phyloP scores from a whole-genome alignment of 345 rosid species.

The Abelmoschus esculentus region DNA sequence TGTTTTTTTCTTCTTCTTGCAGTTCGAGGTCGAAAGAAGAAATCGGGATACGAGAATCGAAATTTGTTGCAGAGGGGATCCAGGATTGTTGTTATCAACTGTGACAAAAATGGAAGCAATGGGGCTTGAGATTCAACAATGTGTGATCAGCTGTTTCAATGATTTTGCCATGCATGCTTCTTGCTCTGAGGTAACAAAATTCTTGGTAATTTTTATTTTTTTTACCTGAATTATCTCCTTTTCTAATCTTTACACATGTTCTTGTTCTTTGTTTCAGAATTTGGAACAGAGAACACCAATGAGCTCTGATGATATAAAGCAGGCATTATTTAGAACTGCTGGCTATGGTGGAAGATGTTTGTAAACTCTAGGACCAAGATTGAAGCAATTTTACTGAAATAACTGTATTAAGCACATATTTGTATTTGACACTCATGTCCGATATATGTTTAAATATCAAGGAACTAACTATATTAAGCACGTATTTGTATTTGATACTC shows the following conservation, averaged over 20 bases:
- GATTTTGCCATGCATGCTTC: constrained; percentile 91
- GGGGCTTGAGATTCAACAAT: constrained; percentile 85
- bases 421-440: too few relatives aligned
- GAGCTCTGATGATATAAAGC: constrained; percentile 73
- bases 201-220: neutral
- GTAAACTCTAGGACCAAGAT: too few relatives aligned
- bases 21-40: constrained; percentile 73
- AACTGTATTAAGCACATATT: too few relatives aligned
- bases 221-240: neutral
- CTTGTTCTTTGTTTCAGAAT: constrained; percentile 23
- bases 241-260: too few relatives aligned
- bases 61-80: constrained; percentile 72
- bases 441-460: too few relatives aligned
- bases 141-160: constrained; percentile 82
- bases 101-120: constrained; percentile 68
- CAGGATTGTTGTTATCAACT: constrained; percentile 74
- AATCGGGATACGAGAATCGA: constrained; percentile 55
- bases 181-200: constrained; percentile 59
- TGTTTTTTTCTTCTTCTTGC: constrained; percentile 7
- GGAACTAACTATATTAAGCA: too few relatives aligned
- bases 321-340: constrained; percentile 75
- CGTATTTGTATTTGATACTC: too few relatives aligned
- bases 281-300: constrained; percentile 41
- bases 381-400: too few relatives aligned
- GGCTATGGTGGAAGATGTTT: constrained; percentile 91